phyloP scores from a whole-genome alignment of 345 rosid species.

The Salix viminalis region DNA sequence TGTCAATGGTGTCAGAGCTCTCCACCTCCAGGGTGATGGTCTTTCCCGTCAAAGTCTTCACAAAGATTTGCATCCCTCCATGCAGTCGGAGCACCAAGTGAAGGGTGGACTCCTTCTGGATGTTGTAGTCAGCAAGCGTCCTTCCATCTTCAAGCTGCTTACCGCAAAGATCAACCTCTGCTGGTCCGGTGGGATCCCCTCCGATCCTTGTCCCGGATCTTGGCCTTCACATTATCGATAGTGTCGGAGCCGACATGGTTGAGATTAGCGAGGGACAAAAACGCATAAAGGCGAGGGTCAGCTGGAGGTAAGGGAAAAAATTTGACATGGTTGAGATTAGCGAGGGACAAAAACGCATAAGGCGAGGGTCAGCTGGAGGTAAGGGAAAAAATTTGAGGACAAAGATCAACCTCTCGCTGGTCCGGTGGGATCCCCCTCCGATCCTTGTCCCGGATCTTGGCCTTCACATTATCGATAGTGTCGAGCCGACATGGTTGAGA shows the following conservation, averaged over 20 bases:
- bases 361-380: too few species aligned
- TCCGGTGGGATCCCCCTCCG: conserved; percentile 46
- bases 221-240: conserved; percentile 44
- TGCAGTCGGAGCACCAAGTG: conserved; percentile 41
- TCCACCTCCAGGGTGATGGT: conserved; percentile 45
- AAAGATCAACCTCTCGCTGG: conserved; percentile 46
- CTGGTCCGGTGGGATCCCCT: conserved; percentile 45
- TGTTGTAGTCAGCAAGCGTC: conserved; percentile 32
- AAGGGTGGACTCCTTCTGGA: conserved; percentile 50
- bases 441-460: conserved; percentile 52
- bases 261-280: too few species aligned
- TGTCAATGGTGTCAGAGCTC: conserved; percentile 46
- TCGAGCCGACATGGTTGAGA: too few species aligned
- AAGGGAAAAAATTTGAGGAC: too few species aligned
- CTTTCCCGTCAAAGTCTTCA: conserved; percentile 38
- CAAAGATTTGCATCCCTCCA: conserved; percentile 45
- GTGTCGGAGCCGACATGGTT: conserved; percentile 53
- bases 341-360: too few species aligned
- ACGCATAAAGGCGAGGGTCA: too few species aligned
- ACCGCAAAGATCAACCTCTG: conserved; percentile 40
- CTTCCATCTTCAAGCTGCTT: conserved; percentile 51
- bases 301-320: too few species aligned
- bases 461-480: conserved; percentile 27
- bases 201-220: conserved; percentile 50
- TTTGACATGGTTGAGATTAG: too few species aligned